phyloP scores from a whole-genome alignment of 768 basidiomycete genomes.

The Agaricus blazei region DNA sequence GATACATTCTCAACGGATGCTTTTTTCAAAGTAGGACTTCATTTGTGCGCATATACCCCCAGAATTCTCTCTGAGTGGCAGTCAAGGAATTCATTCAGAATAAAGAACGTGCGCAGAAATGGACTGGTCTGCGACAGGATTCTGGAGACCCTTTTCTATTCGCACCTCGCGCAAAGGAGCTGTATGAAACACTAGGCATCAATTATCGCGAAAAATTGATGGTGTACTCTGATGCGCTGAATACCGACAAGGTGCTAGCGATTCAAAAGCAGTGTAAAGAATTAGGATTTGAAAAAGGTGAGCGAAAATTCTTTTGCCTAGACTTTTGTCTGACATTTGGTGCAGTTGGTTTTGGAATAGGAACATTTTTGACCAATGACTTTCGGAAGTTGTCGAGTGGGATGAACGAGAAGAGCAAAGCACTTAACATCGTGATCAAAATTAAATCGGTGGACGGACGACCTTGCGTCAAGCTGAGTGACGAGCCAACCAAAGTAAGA shows the following conservation, averaged over 20 bases:
- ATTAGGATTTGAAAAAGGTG: constrained; percentile 63
- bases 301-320: constrained; percentile 12
- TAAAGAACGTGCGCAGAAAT: constrained; percentile 57
- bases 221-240: constrained; percentile 54
- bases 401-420: constrained; percentile 58
- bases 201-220: constrained; percentile 61
- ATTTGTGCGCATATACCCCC: not conserved
- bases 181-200: constrained; percentile 69
- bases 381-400: constrained; percentile 47
- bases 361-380: constrained; percentile 90
- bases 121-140: constrained; percentile 88
- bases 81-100: constrained; percentile 53
- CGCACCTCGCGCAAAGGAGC: constrained; percentile 63
- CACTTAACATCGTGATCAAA: constrained; percentile 95
- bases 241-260: constrained; percentile 23
- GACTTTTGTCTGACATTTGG: not conserved
- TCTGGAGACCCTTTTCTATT: constrained; percentile 88
- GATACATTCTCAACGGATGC: constrained; percentile 90
- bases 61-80: not conserved
- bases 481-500: constrained; percentile 75
- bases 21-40: constrained; percentile 65
- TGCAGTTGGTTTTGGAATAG: constrained; percentile 87
- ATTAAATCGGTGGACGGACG: constrained; percentile 66
- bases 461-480: constrained; percentile 90
- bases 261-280: constrained; percentile 70